These are phyloP conservation scores for Picochlorum sp. DNA, from an alignment of 139 green algal species.

Conservation along the genomic window DNA sequence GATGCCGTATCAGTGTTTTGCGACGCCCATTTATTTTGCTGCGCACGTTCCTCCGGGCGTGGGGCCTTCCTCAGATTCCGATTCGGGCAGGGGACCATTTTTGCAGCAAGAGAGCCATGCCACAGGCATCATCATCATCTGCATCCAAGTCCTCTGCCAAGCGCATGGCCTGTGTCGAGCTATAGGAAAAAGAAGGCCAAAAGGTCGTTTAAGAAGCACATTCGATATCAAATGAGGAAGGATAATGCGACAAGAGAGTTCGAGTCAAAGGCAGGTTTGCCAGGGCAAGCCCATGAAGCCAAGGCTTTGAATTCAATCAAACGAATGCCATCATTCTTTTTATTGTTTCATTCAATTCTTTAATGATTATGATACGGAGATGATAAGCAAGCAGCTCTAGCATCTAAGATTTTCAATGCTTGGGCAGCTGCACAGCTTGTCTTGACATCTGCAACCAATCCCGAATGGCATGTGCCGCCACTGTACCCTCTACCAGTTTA, in stretches of 20 bases:
- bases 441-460: slow-evolving; percentile 16
- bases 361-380: neutral
- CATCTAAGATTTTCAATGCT: slow-evolving; percentile 23
- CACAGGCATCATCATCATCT: neutral
- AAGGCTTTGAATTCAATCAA: neutral
- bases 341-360: neutral
- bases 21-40: too few relatives aligned
- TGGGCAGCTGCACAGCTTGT: slow-evolving; percentile 20
- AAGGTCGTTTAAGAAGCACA: slow-evolving; percentile 17
- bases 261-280: slow-evolving; percentile 45
- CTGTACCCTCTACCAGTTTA: slow-evolving; percentile 11
- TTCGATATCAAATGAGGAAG: slow-evolving; percentile 43
- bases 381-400: slow-evolving; percentile 17
- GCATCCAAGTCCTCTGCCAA: neutral
- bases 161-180: slow-evolving; percentile 22
- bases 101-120: neutral
- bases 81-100: neutral
- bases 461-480: slow-evolving; percentile 16
- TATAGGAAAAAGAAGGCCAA: slow-evolving; percentile 37
- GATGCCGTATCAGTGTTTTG: too few relatives aligned
- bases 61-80: neutral
- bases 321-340: too few relatives aligned
- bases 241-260: slow-evolving; percentile 38
- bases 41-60: too few relatives aligned
- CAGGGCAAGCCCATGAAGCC: slow-evolving; percentile 18